Evolutionary conservation across 495 filamentous ascomycete genomes (phyloP).

Genomic region (Aspergillus cristatus): DNA sequence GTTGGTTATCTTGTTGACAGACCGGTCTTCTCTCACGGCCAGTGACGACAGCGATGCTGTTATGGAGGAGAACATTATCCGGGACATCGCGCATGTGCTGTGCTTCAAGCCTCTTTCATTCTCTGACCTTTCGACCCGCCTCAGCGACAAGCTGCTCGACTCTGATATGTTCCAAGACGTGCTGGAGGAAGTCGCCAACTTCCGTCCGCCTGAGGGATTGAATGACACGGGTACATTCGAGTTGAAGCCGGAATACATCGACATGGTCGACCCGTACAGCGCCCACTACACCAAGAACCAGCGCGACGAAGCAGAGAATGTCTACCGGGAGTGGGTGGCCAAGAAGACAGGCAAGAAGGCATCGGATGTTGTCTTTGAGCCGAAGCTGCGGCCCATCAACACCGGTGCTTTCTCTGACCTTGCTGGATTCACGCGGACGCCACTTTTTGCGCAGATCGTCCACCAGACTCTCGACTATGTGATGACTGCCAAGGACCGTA

Average conservation of each 20-base stretch:
- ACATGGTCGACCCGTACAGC: slow-evolving; percentile 87
- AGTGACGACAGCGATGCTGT: slow-evolving; percentile 56
- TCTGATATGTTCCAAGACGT: slow-evolving; percentile 83
- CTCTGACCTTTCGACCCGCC: slow-evolving; percentile 71
- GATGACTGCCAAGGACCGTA: slow-evolving; percentile 52
- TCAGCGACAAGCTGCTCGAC: slow-evolving; percentile 44
- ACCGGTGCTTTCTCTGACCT: slow-evolving; percentile 69
- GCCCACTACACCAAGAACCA: slow-evolving; percentile 95
- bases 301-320: slow-evolving; percentile 86
- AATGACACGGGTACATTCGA: slow-evolving; percentile 91
- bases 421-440: slow-evolving; percentile 65
- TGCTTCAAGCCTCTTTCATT: slow-evolving; percentile 95
- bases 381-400: slow-evolving; percentile 67
- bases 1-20: slow-evolving; percentile 81
- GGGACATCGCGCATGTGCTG: slow-evolving; percentile 86
- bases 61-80: slow-evolving; percentile 61
- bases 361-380: slow-evolving; percentile 88
- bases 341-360: slow-evolving; percentile 75
- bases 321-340: slow-evolving; percentile 75
- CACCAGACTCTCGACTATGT: slow-evolving; percentile 79
- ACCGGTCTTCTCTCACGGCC: slow-evolving; percentile 71
- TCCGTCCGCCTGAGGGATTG: slow-evolving; percentile 81
- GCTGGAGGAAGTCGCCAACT: slow-evolving; percentile 81
- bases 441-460: slow-evolving; percentile 83
- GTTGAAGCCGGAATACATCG: slow-evolving; percentile 73